Percentiles rank a stretch among this genome's conserved stretches.
Conservation (phyloP, 352 stramenopile species). For the Globisporangium irregulare region DNA sequence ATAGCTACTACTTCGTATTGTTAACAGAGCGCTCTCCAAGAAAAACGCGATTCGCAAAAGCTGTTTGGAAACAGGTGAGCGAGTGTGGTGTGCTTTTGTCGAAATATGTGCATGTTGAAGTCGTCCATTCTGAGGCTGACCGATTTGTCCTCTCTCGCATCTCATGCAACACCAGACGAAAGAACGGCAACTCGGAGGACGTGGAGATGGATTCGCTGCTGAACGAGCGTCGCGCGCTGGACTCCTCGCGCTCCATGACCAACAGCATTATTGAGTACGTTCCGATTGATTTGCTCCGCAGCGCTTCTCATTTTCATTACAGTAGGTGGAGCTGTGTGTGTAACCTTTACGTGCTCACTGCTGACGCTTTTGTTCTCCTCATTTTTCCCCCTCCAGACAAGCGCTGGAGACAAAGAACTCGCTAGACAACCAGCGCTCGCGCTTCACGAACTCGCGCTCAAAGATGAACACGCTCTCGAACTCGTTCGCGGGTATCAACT, state of each 20-base stretch:
- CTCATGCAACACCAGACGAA: conserved; percentile 21
- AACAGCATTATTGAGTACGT: conserved; percentile 82
- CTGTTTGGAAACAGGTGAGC: conserved; percentile 76
- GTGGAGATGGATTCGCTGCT: conserved; percentile 75
- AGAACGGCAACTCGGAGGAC: conserved; percentile 52
- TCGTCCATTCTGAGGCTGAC: neutral
- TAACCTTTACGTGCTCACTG: neutral
- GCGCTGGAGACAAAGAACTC: conserved; percentile 83
- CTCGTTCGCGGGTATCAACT: conserved; percentile 94
- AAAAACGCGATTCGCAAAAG: conserved; percentile 80
- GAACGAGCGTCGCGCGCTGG: conserved; percentile 74
- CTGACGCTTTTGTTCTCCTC: neutral
- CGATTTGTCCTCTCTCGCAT: neutral
- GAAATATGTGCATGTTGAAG: neutral
- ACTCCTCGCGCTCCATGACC: conserved; percentile 77
- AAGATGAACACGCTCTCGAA: conserved; percentile 85
- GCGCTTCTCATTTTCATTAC: neutral
- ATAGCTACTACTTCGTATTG: neutral
- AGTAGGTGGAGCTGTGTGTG: neutral
- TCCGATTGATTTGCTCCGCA: neutral
- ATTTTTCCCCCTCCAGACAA: conserved; percentile 35
- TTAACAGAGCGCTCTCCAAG: conserved; percentile 65
- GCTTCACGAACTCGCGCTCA: conserved; percentile 79
- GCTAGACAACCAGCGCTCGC: conserved; percentile 87
- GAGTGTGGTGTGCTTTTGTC: neutral